Percentiles rank a stretch among this genome's conserved stretches.
These are phyloP conservation scores for Monilinia fructicola DNA, from an alignment of 2,329 filamentous ascomycete genomes.

Conservation along the genomic window DNA sequence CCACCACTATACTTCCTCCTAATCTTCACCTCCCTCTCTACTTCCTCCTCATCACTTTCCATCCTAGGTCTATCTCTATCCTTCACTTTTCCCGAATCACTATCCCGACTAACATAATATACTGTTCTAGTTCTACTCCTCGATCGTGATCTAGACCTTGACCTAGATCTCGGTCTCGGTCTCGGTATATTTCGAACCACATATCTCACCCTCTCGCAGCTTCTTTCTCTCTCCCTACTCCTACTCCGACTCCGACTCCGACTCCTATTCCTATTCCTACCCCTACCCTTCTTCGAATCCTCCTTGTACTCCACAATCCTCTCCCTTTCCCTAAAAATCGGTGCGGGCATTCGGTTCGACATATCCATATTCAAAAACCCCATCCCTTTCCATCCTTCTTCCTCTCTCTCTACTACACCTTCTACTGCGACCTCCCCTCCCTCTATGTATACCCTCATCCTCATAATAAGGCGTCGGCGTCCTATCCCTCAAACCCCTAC, in stretches of 20 bases:
- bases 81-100: no score
- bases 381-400: neutral
- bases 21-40: neutral
- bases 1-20: neutral
- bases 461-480: constrained; percentile 50
- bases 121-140: neutral
- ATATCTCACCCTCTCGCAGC: neutral
- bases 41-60: neutral
- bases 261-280: neutral
- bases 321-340: neutral
- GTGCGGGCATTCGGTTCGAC: neutral
- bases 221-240: neutral
- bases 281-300: no score
- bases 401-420: constrained; percentile 53
- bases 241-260: neutral
- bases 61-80: no score
- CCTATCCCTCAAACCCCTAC: constrained; percentile 59
- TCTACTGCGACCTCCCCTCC: constrained; percentile 77
- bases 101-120: neutral
- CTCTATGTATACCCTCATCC: constrained; percentile 56
- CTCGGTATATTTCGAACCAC: neutral
- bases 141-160: neutral
- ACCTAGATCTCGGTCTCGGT: neutral
- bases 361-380: neutral
- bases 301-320: neutral